Conservation (phyloP, 306 rosid species). For the Prunus armeniaca region DNA sequence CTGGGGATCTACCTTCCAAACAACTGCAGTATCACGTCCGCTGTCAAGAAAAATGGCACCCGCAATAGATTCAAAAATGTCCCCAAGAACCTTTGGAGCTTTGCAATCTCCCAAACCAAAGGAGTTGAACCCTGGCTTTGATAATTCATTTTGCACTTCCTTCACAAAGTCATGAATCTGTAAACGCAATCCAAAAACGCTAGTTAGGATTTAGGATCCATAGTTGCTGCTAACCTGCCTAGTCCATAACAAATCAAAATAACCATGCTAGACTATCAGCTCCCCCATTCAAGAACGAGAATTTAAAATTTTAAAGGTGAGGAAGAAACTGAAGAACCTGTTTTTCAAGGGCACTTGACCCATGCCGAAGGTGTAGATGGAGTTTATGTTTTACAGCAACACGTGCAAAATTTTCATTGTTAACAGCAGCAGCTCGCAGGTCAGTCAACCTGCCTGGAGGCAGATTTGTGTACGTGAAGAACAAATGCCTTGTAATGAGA, state of each 20-base stretch:
- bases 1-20: slow-evolving; percentile 69
- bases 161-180: slow-evolving; percentile 95
- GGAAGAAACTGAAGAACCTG: slow-evolving; percentile 51
- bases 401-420: slow-evolving; percentile 98
- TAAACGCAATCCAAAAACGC: slow-evolving; percentile 22
- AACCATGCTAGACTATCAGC: background rate
- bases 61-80: slow-evolving; percentile 94
- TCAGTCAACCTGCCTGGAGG: slow-evolving; percentile 98
- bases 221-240: background rate
- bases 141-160: slow-evolving; percentile 80
- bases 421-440: slow-evolving; percentile 98
- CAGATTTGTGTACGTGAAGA: slow-evolving; percentile 86
- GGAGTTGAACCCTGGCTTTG: slow-evolving; percentile 90
- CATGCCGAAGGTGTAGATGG: slow-evolving; percentile 91
- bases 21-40: slow-evolving; percentile 64
- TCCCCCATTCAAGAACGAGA: slow-evolving; percentile 16
- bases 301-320: slow-evolving; percentile 5
- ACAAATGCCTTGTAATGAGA: slow-evolving; percentile 91
- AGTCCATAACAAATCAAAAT: background rate
- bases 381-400: slow-evolving; percentile 89
- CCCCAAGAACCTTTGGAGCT: slow-evolving; percentile 99
- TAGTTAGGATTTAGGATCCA: background rate
- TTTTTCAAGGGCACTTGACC: slow-evolving; percentile 89
- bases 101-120: slow-evolving; percentile 98
- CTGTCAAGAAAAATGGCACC: slow-evolving; percentile 94